Evolutionary conservation across 352 stramenopile genomes (phyloP).

Genomic region (Phytophthora chlamydospora): DNA sequence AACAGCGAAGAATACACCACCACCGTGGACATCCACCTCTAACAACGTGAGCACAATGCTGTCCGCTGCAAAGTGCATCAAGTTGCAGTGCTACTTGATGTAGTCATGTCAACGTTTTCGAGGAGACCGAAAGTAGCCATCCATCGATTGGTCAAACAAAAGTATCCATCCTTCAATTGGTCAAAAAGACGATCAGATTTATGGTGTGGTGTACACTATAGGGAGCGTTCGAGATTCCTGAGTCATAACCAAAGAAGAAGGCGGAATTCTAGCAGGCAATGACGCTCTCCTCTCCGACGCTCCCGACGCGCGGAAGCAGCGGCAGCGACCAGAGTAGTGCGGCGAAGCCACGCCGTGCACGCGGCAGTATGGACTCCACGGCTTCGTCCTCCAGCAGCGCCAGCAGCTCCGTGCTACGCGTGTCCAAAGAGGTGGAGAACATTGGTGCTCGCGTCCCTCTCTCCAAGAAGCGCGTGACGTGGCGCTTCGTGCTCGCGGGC

Average conservation of each 20-base stretch:
- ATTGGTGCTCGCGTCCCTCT: slow-evolving; percentile 79
- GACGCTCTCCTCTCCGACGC: slow-evolving; percentile 52
- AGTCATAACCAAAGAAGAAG: not conserved
- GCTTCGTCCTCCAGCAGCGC: slow-evolving; percentile 25
- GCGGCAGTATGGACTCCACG: slow-evolving; percentile 43
- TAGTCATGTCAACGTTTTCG: not conserved
- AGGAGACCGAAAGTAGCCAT: slow-evolving; percentile 6
- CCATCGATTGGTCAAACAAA: not conserved
- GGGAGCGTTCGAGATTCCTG: slow-evolving; percentile 14
- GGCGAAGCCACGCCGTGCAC: slow-evolving; percentile 34
- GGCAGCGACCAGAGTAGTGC: slow-evolving; percentile 25
- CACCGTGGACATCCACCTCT: slow-evolving; percentile 21
- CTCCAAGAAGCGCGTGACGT: slow-evolving; percentile 88
- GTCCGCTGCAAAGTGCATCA: slow-evolving; percentile 9
- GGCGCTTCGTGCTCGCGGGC: slow-evolving; percentile 80
- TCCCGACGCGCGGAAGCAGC: slow-evolving; percentile 26
- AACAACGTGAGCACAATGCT: slow-evolving; percentile 1
- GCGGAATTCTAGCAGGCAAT: slow-evolving; percentile 14
- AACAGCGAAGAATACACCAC: slow-evolving; percentile 8
- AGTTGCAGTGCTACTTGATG: slow-evolving; percentile 14
- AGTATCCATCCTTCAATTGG: not conserved
- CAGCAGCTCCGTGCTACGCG: slow-evolving; percentile 57
- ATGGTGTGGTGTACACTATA: not conserved
- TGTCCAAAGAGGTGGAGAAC: slow-evolving; percentile 81
- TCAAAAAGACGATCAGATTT: not conserved